Conservation (phyloP, 768 basidiomycete species). For the Boletus rufocinnamomeus region DNA sequence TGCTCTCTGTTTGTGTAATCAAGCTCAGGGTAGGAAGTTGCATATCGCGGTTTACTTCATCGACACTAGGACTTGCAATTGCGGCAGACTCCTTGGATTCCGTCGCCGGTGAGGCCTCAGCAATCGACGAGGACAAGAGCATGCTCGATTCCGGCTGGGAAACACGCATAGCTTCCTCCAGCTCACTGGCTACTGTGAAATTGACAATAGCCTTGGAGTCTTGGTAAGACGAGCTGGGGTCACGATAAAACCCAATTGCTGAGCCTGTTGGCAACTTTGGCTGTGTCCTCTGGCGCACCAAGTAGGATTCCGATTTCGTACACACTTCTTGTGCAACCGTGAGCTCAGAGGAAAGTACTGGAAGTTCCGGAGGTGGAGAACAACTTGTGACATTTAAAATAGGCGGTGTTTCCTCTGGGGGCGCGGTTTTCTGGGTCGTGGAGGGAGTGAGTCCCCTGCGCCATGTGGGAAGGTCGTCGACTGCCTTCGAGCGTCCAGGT, state of each 20-base stretch:
- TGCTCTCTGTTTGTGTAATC: slow-evolving; percentile 45
- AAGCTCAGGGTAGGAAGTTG: slow-evolving; percentile 22
- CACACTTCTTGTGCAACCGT: slow-evolving; percentile 38
- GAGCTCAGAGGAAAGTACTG: slow-evolving; percentile 24
- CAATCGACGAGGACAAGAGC: slow-evolving; percentile 29
- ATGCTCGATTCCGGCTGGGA: slow-evolving; percentile 22
- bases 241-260: slow-evolving; percentile 72
- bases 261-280: slow-evolving; percentile 75
- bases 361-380: slow-evolving; percentile 61
- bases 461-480: slow-evolving; percentile 42
- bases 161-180: slow-evolving; percentile 43
- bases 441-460: slow-evolving; percentile 35
- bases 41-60: slow-evolving; percentile 9
- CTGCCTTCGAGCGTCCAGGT: slow-evolving; percentile 34
- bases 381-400: slow-evolving; percentile 60
- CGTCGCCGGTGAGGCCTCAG: slow-evolving; percentile 13
- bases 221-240: slow-evolving; percentile 52
- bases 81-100: slow-evolving; percentile 10
- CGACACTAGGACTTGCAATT: slow-evolving; percentile 11
- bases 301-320: slow-evolving; percentile 25
- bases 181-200: slow-evolving; percentile 79
- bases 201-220: slow-evolving; percentile 56
- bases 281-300: slow-evolving; percentile 51
- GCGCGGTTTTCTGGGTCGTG: slow-evolving; percentile 7
- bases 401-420: slow-evolving; percentile 15